phyloP scores from a whole-genome alignment of 2,329 filamentous ascomycete genomes.

The Pseudocercospora musae region DNA sequence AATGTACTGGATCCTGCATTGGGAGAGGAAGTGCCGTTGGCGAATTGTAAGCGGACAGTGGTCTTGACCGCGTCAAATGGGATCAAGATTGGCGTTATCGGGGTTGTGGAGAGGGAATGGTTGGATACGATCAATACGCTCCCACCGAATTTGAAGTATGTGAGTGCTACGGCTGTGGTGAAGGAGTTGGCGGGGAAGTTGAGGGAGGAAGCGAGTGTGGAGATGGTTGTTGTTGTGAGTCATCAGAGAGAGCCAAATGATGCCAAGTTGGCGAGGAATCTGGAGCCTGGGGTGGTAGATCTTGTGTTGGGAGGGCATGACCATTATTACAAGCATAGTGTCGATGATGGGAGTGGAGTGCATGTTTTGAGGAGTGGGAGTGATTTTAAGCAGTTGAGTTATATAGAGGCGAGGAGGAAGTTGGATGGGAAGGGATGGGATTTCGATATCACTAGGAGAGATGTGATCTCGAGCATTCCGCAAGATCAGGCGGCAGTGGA shows the following conservation, averaged over 20 bases:
- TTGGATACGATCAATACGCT: slow-evolving; percentile 83
- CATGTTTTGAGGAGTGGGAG: slow-evolving; percentile 84
- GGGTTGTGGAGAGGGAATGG: slow-evolving; percentile 83
- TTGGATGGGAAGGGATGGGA: slow-evolving; percentile 61
- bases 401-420: slow-evolving; percentile 71
- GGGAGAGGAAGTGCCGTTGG: slow-evolving; percentile 70
- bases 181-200: slow-evolving; percentile 70
- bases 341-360: slow-evolving; percentile 64
- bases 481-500: slow-evolving; percentile 60
- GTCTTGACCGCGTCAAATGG: slow-evolving; percentile 80
- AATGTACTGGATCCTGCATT: slow-evolving; percentile 83
- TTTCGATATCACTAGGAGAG: slow-evolving; percentile 43
- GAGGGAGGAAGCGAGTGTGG: slow-evolving; percentile 67
- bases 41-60: slow-evolving; percentile 68
- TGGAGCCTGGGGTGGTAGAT: slow-evolving; percentile 66
- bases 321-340: slow-evolving; percentile 76
- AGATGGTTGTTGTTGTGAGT: slow-evolving; percentile 77
- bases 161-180: slow-evolving; percentile 72
- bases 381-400: slow-evolving; percentile 90
- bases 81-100: slow-evolving; percentile 80
- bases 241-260: slow-evolving; percentile 90
- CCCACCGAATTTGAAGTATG: slow-evolving; percentile 78
- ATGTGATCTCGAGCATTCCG: slow-evolving; percentile 62
- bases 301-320: slow-evolving; percentile 87
- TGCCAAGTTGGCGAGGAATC: slow-evolving; percentile 74